Conservation (phyloP, 1,284 basidiomycete genomes). For the Sporisorium exsertum region DNA sequence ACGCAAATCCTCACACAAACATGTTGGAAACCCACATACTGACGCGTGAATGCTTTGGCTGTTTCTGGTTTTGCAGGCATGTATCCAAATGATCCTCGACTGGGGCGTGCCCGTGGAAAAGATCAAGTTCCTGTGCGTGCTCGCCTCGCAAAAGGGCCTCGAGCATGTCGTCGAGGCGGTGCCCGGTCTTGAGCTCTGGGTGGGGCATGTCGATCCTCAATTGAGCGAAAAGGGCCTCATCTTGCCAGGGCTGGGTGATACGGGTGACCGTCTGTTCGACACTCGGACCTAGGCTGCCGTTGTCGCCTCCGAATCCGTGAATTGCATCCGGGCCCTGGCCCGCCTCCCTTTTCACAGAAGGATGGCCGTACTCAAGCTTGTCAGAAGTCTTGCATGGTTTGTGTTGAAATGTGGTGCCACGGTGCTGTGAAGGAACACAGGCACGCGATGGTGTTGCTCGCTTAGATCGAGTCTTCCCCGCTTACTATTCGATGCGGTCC, state of each 20-base stretch:
- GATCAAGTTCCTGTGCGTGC: slow-evolving; percentile 85
- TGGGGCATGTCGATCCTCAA: slow-evolving; percentile 59
- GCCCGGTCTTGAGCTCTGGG: slow-evolving; percentile 82
- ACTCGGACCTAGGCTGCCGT: slow-evolving; percentile 25
- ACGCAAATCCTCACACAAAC: not conserved
- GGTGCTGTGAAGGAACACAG: too few relatives aligned
- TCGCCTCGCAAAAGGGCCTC: slow-evolving; percentile 83
- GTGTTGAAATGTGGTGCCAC: too few relatives aligned
- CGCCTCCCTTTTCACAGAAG: not conserved
- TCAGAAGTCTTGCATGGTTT: too few relatives aligned
- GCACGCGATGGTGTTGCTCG: too few relatives aligned
- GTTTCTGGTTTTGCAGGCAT: slow-evolving; percentile 30
- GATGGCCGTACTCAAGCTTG: not conserved
- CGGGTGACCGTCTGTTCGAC: slow-evolving; percentile 60
- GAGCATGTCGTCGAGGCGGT: slow-evolving; percentile 76
- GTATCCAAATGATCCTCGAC: slow-evolving; percentile 65
- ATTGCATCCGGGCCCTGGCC: not conserved
- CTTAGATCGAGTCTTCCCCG: too few relatives aligned
- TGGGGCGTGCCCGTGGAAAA: slow-evolving; percentile 70
- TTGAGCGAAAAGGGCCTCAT: slow-evolving; percentile 61
- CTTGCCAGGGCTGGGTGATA: slow-evolving; percentile 64
- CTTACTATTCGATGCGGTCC: too few relatives aligned
- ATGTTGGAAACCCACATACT: slow-evolving; percentile 6
- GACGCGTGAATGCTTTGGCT: not conserved
- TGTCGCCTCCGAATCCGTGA: too few relatives aligned